These are phyloP conservation scores for Populus tomentosa DNA, from an alignment of 441 rosid genomes.

Conservation along the genomic window DNA sequence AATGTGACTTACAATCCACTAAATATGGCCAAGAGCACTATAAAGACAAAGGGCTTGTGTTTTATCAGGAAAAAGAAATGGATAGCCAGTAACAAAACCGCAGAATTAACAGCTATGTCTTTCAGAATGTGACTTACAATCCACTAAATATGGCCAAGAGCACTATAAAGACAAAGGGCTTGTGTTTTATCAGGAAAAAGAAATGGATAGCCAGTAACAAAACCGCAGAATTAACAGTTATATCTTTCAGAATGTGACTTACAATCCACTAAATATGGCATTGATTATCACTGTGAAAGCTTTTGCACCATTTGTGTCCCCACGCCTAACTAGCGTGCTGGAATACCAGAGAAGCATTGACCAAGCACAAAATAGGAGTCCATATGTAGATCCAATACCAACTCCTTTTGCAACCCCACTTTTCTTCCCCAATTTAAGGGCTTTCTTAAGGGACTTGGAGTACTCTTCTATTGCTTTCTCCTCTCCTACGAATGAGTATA, in stretches of 20 bases:
- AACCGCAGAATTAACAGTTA: neutral
- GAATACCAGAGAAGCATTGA: constrained; percentile 79
- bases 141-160: constrained; percentile 87
- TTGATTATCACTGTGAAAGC: constrained; percentile 80
- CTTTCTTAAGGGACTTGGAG: constrained; percentile 49
- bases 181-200: constrained; percentile 9
- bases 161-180: constrained; percentile 35
- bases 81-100: constrained; percentile 3
- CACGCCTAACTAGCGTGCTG: constrained; percentile 66
- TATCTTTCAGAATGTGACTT: constrained; percentile 24
- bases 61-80: constrained; percentile 8
- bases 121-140: constrained; percentile 47
- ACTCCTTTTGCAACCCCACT: constrained; percentile 73
- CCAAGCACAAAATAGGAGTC: constrained; percentile 72
- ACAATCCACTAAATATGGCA: constrained; percentile 86
- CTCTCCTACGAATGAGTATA: constrained; percentile 77
- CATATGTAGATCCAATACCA: constrained; percentile 71
- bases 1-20: too few species aligned
- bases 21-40: constrained; percentile 66
- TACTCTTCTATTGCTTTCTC: constrained; percentile 55
- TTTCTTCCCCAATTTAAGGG: constrained; percentile 55
- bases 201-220: neutral
- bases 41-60: constrained; percentile 13
- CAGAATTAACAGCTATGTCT: neutral
- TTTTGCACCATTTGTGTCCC: constrained; percentile 61